Evolutionary conservation across 306 rosid genomes (phyloP).

Genomic region (Lablab purpureus): DNA sequence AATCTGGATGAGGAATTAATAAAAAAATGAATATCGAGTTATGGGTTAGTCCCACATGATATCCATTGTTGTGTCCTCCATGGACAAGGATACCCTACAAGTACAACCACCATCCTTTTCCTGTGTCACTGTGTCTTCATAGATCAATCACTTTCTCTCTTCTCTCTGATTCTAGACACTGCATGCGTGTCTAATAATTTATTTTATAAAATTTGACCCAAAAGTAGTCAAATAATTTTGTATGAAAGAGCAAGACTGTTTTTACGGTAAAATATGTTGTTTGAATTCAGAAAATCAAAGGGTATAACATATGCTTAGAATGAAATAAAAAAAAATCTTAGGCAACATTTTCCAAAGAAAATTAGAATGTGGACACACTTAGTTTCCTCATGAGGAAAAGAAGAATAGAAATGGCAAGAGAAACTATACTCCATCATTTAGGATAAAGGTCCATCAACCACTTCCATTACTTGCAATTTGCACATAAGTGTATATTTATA

Average conservation of each 20-base stretch:
- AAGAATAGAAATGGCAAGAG: too few species aligned
- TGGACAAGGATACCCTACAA: conserved; percentile 25
- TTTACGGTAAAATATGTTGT: not conserved
- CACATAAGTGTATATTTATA: too few species aligned
- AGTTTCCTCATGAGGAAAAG: too few species aligned
- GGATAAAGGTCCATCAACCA: too few species aligned
- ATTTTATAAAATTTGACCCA: not conserved
- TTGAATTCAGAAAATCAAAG: conserved; percentile 1
- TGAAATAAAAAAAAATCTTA: not conserved
- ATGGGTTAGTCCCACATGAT: not conserved
- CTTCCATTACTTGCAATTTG: too few species aligned
- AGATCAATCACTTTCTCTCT: not conserved
- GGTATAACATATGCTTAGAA: too few species aligned
- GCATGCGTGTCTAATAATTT: not conserved
- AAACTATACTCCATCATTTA: too few species aligned
- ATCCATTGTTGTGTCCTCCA: not conserved
- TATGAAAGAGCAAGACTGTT: not conserved
- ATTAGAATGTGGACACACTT: too few species aligned
- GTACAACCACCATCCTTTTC: conserved; percentile 8
- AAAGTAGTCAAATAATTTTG: not conserved
- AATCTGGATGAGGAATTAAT: too few species aligned
- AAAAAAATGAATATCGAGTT: not conserved
- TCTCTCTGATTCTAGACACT: not conserved
- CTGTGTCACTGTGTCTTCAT: not conserved
- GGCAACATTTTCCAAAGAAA: not conserved